A percentile compares a stretch with the other conserved stretches of the same genome.
phyloP scores from a whole-genome alignment of 768 basidiomycete genomes.

The Gloeophyllum trabeum region DNA sequence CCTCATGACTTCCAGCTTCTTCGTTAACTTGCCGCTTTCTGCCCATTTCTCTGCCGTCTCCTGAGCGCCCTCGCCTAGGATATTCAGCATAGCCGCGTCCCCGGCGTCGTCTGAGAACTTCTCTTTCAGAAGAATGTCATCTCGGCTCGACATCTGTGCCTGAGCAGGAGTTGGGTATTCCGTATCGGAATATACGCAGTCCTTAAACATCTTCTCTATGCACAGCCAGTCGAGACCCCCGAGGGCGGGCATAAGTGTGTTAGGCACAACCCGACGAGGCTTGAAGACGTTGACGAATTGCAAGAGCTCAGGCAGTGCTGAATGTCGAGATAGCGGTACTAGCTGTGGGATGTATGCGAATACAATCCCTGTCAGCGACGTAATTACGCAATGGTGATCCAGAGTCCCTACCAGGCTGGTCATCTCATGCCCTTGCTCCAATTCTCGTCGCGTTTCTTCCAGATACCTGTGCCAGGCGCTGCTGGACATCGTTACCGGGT shows the following conservation, averaged over 20 bases:
- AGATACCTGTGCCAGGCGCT: constrained; percentile 41
- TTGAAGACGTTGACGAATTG: constrained; percentile 73
- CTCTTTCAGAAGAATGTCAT: constrained; percentile 1
- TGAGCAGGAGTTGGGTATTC: constrained; percentile 6
- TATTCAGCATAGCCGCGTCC: constrained; percentile 51
- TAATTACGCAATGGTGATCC: not conserved
- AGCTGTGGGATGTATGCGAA: constrained; percentile 49
- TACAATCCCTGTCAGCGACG: no score
- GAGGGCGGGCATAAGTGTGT: constrained; percentile 48
- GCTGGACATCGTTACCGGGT: constrained; percentile 66
- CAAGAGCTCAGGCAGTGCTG: constrained; percentile 77
- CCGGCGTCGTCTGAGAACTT: constrained; percentile 17
- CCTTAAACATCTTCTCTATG: constrained; percentile 58
- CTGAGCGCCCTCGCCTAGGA: constrained; percentile 40
- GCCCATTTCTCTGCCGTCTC: constrained; percentile 44
- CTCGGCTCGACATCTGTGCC: constrained; percentile 3
- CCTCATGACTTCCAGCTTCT: constrained; percentile 30
- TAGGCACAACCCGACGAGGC: constrained; percentile 69
- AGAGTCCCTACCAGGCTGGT: constrained; percentile 47
- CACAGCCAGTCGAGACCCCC: constrained; percentile 61
- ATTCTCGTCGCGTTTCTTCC: constrained; percentile 27
- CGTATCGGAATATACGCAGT: constrained; percentile 31
- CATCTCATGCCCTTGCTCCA: constrained; percentile 35
- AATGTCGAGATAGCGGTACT: constrained; percentile 80
- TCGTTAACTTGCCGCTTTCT: constrained; percentile 29